Evolutionary conservation across 140 eudicot species (phyloP).

Genomic region (Ambrosia hybrid): DNA sequence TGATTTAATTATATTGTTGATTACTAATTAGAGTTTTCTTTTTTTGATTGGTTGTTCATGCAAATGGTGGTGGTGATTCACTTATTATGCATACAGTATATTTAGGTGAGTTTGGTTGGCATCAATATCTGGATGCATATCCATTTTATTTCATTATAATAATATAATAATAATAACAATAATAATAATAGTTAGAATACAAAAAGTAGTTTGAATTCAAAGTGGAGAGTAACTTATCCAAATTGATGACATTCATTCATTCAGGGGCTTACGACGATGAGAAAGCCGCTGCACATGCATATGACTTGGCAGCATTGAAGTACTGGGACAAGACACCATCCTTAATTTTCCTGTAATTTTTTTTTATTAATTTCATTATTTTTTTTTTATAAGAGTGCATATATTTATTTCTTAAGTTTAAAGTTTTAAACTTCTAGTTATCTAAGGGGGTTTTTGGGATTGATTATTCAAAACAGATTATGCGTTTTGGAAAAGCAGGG

Average conservation of each 20-base stretch:
- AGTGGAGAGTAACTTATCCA: slow-evolving; percentile 38
- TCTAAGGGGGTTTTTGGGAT: no score
- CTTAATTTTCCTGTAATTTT: slow-evolving; percentile 78
- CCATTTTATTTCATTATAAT: background rate
- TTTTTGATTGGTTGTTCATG: slow-evolving; percentile 14
- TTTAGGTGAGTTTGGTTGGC: slow-evolving; percentile 56
- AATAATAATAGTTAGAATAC: background rate
- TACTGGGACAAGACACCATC: slow-evolving; percentile 85
- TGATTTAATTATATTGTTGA: background rate
- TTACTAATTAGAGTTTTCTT: background rate
- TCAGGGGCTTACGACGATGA: slow-evolving; percentile 95
- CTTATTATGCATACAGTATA: slow-evolving; percentile 51
- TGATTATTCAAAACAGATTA: no score
- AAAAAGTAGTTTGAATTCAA: slow-evolving; percentile 18
- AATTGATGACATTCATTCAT: slow-evolving; percentile 40
- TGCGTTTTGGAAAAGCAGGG: no score
- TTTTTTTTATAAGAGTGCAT: background rate
- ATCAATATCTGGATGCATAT: background rate
- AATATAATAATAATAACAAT: no score
- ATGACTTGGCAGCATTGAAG: slow-evolving; percentile 95
- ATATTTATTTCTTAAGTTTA: background rate
- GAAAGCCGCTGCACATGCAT: slow-evolving; percentile 92
- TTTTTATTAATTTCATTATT: background rate
- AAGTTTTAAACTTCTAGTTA: no score
- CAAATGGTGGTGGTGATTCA: slow-evolving; percentile 40